phyloP scores from a whole-genome alignment of 305 asterid species.

The Coffea humblotiana region DNA sequence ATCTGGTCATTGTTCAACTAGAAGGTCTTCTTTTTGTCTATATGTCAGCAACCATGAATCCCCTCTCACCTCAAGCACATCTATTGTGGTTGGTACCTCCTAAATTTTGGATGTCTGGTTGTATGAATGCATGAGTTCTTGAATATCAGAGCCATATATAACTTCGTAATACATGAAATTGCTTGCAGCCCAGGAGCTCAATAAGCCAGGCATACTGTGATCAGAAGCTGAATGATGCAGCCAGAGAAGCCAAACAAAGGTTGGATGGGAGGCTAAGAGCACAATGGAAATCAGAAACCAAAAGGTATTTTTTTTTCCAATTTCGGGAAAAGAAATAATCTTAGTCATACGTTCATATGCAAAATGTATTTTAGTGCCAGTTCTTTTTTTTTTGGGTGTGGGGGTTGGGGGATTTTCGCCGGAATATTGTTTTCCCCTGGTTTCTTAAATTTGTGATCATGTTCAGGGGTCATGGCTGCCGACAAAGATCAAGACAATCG shows the following conservation, averaged over 20 bases:
- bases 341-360: too few species aligned
- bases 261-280: conserved; percentile 54
- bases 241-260: conserved; percentile 73
- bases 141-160: background rate
- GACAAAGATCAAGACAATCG: conserved; percentile 15
- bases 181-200: conserved; percentile 37
- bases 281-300: conserved; percentile 44
- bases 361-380: background rate
- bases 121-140: background rate
- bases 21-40: conserved; percentile 51
- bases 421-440: background rate
- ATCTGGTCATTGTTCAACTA: conserved; percentile 13
- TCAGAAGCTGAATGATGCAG: conserved; percentile 55
- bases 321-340: background rate
- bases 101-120: background rate
- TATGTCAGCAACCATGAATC: conserved; percentile 36
- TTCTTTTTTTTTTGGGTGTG: background rate
- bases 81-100: conserved; percentile 31
- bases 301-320: conserved; percentile 30
- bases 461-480: conserved; percentile 19
- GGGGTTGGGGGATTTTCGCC: background rate
- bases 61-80: conserved; percentile 29
- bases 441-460: background rate
- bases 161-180: conserved; percentile 9
- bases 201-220: conserved; percentile 32